phyloP scores from a whole-genome alignment of 345 rosid genomes.

The Toxicodendron radicans region DNA sequence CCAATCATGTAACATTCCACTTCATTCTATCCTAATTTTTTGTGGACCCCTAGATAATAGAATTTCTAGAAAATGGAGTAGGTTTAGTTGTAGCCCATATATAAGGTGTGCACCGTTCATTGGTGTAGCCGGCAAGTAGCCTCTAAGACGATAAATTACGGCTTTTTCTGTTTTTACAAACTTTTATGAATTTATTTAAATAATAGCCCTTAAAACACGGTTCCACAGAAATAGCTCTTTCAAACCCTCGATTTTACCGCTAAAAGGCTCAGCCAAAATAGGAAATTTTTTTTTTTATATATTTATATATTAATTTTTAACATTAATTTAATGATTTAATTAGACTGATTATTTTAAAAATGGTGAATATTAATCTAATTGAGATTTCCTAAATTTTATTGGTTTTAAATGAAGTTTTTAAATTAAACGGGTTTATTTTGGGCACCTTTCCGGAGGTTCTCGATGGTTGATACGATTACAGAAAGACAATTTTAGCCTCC shows the following conservation, averaged over 20 bases:
- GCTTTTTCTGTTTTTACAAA: constrained; percentile 10
- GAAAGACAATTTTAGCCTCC: constrained; percentile 8
- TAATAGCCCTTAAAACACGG: constrained; percentile 8
- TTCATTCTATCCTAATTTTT: too few species aligned
- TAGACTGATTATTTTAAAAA: too few species aligned
- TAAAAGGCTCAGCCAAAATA: constrained; percentile 4
- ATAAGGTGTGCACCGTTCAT: background rate
- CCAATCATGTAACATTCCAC: too few species aligned
- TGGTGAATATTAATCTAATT: too few species aligned
- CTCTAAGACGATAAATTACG: constrained; percentile 4
- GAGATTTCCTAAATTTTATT: background rate
- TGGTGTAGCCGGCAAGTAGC: too few species aligned
- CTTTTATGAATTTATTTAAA: background rate
- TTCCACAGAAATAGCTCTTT: constrained; percentile 14
- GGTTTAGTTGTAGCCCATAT: background rate
- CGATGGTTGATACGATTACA: too few species aligned
- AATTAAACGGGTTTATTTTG: background rate
- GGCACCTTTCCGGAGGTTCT: background rate
- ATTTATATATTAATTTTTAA: too few species aligned
- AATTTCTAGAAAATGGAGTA: background rate
- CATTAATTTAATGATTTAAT: too few species aligned
- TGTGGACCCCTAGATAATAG: too few species aligned
- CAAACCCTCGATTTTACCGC: constrained; percentile 15
- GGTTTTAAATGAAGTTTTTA: background rate
- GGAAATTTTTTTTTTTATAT: background rate